These are phyloP conservation scores for Oryza glumipatula DNA, from an alignment of 176 grass and related monocot genomes.

Conservation along the genomic window DNA sequence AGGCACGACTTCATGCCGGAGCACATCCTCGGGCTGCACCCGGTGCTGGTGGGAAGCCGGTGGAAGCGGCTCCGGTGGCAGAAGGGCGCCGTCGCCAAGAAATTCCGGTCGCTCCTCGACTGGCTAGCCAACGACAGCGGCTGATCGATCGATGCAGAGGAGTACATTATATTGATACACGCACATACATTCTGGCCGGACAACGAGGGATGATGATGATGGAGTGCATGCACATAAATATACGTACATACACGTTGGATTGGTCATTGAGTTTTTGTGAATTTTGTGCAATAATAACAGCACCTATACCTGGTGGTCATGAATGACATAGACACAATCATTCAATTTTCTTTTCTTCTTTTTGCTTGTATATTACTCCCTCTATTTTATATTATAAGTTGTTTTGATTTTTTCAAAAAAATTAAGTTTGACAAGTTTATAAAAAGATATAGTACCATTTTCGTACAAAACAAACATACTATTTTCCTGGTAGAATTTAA, in stretches of 20 bases:
- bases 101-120: conserved; percentile 58
- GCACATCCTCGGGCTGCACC: conserved; percentile 84
- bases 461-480: too few relatives aligned
- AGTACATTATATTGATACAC: background rate
- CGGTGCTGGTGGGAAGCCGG: conserved; percentile 46
- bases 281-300: conserved; percentile 20
- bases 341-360: background rate
- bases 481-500: too few relatives aligned
- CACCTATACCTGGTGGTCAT: background rate
- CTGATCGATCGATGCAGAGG: conserved; percentile 35
- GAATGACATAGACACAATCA: background rate
- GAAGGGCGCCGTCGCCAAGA: conserved; percentile 47
- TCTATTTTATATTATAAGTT: too few relatives aligned
- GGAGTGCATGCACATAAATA: background rate
- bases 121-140: conserved; percentile 42
- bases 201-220: background rate
- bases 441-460: too few relatives aligned
- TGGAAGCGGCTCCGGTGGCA: conserved; percentile 83
- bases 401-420: too few relatives aligned
- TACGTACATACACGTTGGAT: background rate
- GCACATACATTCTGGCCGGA: background rate
- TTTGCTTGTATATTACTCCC: too few relatives aligned
- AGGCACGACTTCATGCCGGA: conserved; percentile 97
- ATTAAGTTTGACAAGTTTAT: too few relatives aligned
- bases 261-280: background rate